These are phyloP conservation scores for bread wheat (Triticum aestivum) DNA, from an alignment of 176 grass and related monocot species.

Conservation along the genomic window IWGSC_CS_RefSeq_v2.1 NC_057798.1:21605651-21606150, in stretches of 20 bases:
- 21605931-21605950: background rate
- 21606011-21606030: conserved; percentile 55
- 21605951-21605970: background rate
- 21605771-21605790: background rate
- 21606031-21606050: conserved; percentile 69
- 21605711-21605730: background rate
- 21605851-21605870: background rate
- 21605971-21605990: background rate
- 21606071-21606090: background rate
- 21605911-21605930: no score
- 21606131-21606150: background rate
- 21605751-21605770: background rate
- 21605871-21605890: background rate
- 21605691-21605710: background rate
- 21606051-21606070: conserved; percentile 35
- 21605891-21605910: no score
- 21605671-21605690: background rate
- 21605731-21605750: background rate
- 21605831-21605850: background rate
- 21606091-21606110: no score
- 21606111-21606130: no score
- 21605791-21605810: background rate
- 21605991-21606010: conserved; percentile 15
- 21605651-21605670: background rate
- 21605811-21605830: background rate